Evolutionary conservation across 768 basidiomycete species (phyloP), one percentile per base, ranked within the genome.

Genomic region (Cyclocybe aegerita): DNA sequence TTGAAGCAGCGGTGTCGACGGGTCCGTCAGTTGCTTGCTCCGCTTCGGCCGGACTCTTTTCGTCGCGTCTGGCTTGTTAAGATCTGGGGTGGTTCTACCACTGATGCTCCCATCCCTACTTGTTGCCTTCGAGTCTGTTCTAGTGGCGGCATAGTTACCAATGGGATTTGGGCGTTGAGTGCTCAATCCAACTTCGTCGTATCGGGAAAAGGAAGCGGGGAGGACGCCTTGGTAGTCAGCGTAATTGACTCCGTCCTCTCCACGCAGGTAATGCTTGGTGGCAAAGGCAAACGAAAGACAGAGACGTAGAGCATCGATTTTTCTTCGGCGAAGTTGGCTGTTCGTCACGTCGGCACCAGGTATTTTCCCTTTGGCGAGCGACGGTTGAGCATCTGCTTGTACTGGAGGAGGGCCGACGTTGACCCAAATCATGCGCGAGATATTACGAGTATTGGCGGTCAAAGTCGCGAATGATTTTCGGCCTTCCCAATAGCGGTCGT

Each of bases 401-500:
- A 23, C 23, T 1, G 81, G 81, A 3, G 89, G 65, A 31, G 85
- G 73, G n/a, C 77, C 74, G 47, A 86, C 85, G 56, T 88, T 82
- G 49, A 93, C 68, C 93, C 93, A 95, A 42, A 93, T 71, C 58
- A 85, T 77, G 17, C 91, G 85, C 9, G 86, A 69, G 41, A 94
- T 76, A 65, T 87, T 92, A 53, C 91, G 88, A 46, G 83, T 81
- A 61, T 86, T 83, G 10, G 90, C 79, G 9, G 79, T 82, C 49
- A 95, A 65, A 7, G 81, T 59, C 0, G 86, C 84, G 61, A 94
- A 94, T 38, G 84, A 81, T 66, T 90, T 96, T 56, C 94, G 77
- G 42, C 93, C 94, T 72, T 94, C 93, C 78, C 85, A 90, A 60
- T 85, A 92, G 32, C 90, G 84, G 59, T 93, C 89, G 58, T 92